Percentiles rank a stretch among this genome's conserved stretches.
These are phyloP conservation scores for Vicia sativa DNA, from an alignment of 306 rosid genomes.

Conservation along the genomic window DNA sequence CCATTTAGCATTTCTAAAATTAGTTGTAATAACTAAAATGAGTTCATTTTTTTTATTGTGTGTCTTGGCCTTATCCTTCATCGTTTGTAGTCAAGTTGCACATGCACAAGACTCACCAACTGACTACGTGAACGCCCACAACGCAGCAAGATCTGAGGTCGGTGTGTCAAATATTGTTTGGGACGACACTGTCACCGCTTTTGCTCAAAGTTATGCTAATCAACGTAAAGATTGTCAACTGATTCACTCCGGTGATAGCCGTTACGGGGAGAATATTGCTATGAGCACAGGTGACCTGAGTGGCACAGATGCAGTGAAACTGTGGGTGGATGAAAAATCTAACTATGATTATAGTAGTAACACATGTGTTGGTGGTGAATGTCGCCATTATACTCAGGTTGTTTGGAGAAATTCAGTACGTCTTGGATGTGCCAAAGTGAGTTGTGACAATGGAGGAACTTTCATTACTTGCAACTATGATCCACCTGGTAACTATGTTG, in stretches of 20 bases:
- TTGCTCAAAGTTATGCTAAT: slow-evolving; percentile 40
- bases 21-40: too few species aligned
- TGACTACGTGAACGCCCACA: slow-evolving; percentile 46
- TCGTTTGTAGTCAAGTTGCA: too few species aligned
- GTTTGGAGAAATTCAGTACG: slow-evolving; percentile 46
- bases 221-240: slow-evolving; percentile 36
- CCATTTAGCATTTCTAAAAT: too few species aligned
- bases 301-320: slow-evolving; percentile 6
- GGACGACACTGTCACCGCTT: slow-evolving; percentile 36
- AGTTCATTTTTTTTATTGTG: too few species aligned
- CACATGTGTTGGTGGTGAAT: slow-evolving; percentile 39
- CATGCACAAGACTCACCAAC: too few species aligned
- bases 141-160: slow-evolving; percentile 36
- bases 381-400: slow-evolving; percentile 29
- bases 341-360: slow-evolving; percentile 41
- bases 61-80: too few species aligned
- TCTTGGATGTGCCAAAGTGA: slow-evolving; percentile 48
- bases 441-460: slow-evolving; percentile 25
- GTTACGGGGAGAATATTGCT: slow-evolving; percentile 37
- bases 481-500: slow-evolving; percentile 35
- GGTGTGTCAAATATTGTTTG: slow-evolving; percentile 37
- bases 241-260: slow-evolving; percentile 31
- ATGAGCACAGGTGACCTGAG: slow-evolving; percentile 2
- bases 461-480: slow-evolving; percentile 51
- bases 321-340: slow-evolving; percentile 50